Evolutionary conservation across 768 basidiomycete genomes (phyloP), one percentile per base, ranked within the genome.

Genomic region (Filobasidium floriforme): DNA sequence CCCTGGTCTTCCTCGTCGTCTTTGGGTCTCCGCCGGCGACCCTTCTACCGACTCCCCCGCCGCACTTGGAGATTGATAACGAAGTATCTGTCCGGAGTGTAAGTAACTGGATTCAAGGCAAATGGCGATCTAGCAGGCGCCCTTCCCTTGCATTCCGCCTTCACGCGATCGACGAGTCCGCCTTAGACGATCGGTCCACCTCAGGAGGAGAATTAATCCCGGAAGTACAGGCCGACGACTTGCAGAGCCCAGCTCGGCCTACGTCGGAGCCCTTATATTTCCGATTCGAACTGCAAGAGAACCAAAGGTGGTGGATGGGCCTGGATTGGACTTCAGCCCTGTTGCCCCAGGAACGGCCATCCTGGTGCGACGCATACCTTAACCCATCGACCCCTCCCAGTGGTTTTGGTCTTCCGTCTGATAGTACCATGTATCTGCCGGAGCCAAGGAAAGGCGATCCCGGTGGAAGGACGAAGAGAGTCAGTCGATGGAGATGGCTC

Each of bases 261-360:
- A 59, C 67, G 1, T 68, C 62, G 22, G 67, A 74, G 14, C 76
- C 77, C 11, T 70, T 79, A 0, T 76, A 76, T 60, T 92, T 93
- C 80, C 82, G 89, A 57, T 93, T 93, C 74, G 90, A 88, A n/a
- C 80, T 93, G 12, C 87, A 90, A 74, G 92, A 96, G 78, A 94
- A 94, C 78, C 92, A 96, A 79, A 84, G 92, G 7, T 94, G 92
- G 92, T 97, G 92, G 92, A 86, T 97, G 85, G 92, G 89, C 14
- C 84, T 97, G 52, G 92, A 96, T 79, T 97, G 90, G 90, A 94
- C 92, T 1, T 88, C 89, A 2, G 91, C 92, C 0, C 84, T 97
- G 9, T 84, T 96, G 18, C 92, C 92, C 0, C 84, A 84, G 19
- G 92, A 97, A 73, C 86, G 92, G 5, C 90, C 92, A 0, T 89